These are phyloP conservation scores for Quercus agrifolia DNA, from an alignment of 306 rosid species.

Conservation along the genomic window DNA sequence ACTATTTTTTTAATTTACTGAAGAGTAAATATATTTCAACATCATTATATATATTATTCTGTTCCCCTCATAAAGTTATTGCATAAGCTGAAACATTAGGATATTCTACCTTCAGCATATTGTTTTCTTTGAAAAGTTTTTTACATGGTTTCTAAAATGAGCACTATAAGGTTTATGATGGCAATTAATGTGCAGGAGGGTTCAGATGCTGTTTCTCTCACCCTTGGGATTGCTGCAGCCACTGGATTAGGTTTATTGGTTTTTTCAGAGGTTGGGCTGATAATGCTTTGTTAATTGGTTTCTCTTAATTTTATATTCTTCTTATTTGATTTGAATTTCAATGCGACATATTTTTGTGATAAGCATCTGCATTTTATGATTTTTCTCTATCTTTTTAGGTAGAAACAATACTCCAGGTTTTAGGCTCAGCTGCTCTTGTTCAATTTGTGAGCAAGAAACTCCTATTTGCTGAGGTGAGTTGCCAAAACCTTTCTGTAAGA, in stretches of 20 bases:
- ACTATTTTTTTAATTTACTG: not conserved
- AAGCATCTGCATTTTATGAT: constrained; percentile 1
- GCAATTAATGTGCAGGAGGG: constrained; percentile 52
- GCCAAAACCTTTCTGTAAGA: not conserved
- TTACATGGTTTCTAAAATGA: not conserved
- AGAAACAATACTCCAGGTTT: constrained; percentile 80
- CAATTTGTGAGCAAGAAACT: constrained; percentile 84
- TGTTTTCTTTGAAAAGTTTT: not conserved
- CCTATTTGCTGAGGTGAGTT: constrained; percentile 79
- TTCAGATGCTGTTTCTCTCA: constrained; percentile 48
- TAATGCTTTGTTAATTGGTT: not conserved
- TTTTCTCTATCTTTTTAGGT: constrained; percentile 37
- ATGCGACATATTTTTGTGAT: constrained; percentile 2
- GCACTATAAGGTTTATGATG: constrained; percentile 11
- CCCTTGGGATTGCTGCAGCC: constrained; percentile 72
- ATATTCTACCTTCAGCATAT: not conserved
- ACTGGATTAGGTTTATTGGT: constrained; percentile 66
- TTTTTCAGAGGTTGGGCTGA: constrained; percentile 61
- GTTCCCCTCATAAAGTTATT: not conserved
- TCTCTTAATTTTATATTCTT: not conserved
- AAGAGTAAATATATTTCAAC: not conserved
- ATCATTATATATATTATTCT: not conserved
- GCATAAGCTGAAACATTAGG: not conserved
- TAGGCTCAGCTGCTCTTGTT: constrained; percentile 85
- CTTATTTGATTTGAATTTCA: not conserved